Percentiles rank a stretch among this genome's conserved stretches.
Conservation (phyloP, 306 rosid species). For the Cucumis hystrix region DNA sequence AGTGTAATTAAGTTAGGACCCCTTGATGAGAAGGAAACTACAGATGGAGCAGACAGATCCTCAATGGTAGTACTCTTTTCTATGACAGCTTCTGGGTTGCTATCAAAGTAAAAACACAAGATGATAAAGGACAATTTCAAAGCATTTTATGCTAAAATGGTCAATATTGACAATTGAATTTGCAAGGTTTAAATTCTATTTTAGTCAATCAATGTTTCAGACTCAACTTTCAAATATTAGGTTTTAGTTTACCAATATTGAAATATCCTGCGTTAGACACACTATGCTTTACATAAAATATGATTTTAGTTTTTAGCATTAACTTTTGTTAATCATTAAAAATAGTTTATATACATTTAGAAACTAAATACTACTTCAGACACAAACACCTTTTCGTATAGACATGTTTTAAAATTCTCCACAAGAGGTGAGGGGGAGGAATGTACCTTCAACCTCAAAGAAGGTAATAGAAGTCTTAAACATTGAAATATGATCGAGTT, state of each 20-base stretch:
- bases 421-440: background rate
- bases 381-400: background rate
- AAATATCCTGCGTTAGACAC: background rate
- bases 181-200: background rate
- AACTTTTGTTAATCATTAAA: background rate
- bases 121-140: background rate
- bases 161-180: background rate
- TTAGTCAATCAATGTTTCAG: background rate
- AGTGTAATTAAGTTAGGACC: slow-evolving; percentile 14
- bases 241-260: background rate
- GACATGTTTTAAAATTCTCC: background rate
- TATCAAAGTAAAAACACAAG: background rate
- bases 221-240: background rate
- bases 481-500: too few species aligned
- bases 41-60: slow-evolving; percentile 16
- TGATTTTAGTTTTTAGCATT: background rate
- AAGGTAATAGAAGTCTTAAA: too few species aligned
- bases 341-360: background rate
- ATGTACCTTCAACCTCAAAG: too few species aligned
- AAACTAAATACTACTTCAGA: background rate
- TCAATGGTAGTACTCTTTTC: slow-evolving; percentile 3
- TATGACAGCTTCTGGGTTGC: slow-evolving; percentile 11
- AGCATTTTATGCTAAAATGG: background rate
- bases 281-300: background rate
- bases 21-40: slow-evolving; percentile 25